Evolutionary conservation across 1,284 basidiomycete genomes (phyloP).

Genomic region (Rhodofomes roseus): DNA sequence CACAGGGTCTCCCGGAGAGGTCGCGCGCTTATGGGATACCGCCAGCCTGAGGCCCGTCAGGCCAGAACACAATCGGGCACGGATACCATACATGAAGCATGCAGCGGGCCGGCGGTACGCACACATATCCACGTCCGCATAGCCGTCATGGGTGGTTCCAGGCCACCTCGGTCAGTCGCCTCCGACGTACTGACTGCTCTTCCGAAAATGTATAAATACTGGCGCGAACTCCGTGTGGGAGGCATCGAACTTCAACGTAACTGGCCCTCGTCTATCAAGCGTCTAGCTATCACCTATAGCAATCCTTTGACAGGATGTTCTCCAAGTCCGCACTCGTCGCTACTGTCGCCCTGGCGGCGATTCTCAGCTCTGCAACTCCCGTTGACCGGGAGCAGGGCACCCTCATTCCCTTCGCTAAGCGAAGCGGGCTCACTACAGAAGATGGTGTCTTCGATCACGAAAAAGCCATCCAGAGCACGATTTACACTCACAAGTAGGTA

Average conservation of each 20-base stretch:
- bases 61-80: not conserved
- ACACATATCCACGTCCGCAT: not conserved
- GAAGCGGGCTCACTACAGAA: constrained; percentile 13
- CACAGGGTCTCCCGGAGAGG: too few relatives aligned
- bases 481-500: constrained; percentile 17
- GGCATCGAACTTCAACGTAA: not conserved
- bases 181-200: not conserved
- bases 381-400: constrained; percentile 10
- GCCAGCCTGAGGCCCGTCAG: not conserved
- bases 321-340: constrained; percentile 19
- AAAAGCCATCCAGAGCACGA: constrained; percentile 12
- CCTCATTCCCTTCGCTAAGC: constrained; percentile 18
- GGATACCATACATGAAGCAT: not conserved
- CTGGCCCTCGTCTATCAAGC: not conserved
- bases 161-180: not conserved
- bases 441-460: constrained; percentile 22
- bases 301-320: constrained; percentile 15
- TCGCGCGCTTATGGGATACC: too few relatives aligned
- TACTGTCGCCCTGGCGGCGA: constrained; percentile 17
- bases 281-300: not conserved
- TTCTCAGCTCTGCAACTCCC: constrained; percentile 17
- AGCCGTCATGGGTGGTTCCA: not conserved
- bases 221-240: not conserved
- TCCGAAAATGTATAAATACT: not conserved
- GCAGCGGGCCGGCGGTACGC: not conserved